Base-by-base conservation (phyloP, 1,284 basidiomycete species). In the Retiboletus flavoniger region DNA sequence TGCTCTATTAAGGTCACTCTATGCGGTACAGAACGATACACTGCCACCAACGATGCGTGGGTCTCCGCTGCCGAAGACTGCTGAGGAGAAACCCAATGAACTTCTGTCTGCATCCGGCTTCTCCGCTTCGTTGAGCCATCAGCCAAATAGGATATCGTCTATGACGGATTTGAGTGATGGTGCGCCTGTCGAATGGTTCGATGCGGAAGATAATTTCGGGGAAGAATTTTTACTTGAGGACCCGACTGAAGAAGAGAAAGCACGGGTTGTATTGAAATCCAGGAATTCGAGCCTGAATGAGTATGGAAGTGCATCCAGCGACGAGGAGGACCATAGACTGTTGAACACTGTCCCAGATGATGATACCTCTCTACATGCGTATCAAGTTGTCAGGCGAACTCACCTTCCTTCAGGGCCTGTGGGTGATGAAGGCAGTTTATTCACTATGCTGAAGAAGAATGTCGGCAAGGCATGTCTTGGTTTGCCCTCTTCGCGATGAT, bases 361-460 rank as follows among this genome's bases (percentile, higher is more conserved):
- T 47, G 56, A 60, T 42, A 50, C 59, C 8, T 50, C 58, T 32
- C 48, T 58, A 21, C 57, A 54, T 50, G 52, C 61, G 61, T 70
- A 49, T 55, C 74, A 71, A 60, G 65, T 87, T 13, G 65, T 73
- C 17, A 77, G 86, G 56, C 77, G 92, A 58, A 84, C 79, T 2
- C 74, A 75, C 47, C 75, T 97, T 39, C 93, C 88, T 14, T 80
- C 80, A 28, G 77, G 77, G 9, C 76, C 81, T n/a, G 74, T 87
- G 16, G 86, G 83, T 2, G 91, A 95, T 55, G 94, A 97, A 73
- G 90, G 92, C 4, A 93, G 90, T 60, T 73, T 97, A 40, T 92
- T 96, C 63, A 75, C 86, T 1, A 85, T 96, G 54, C 73, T 97
- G 50, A 93, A 93, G 75, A 96, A 95, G 75, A 96, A 94, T 65